These are phyloP conservation scores for Mrakia gelida DNA, from an alignment of 768 basidiomycete genomes.

Conservation along the genomic window DNA sequence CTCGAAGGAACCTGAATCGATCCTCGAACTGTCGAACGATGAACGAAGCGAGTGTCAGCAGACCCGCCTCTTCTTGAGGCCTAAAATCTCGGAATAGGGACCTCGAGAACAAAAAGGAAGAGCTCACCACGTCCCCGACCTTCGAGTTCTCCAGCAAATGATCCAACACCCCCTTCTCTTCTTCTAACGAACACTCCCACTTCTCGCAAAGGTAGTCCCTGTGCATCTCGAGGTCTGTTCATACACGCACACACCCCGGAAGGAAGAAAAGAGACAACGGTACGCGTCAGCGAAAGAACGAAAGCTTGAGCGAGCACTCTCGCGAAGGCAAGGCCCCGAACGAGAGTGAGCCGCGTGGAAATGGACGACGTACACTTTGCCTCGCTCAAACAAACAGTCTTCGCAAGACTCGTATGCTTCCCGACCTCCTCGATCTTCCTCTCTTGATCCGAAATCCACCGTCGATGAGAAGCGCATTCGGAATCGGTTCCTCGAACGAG, in stretches of 20 bases:
- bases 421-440: slow-evolving; percentile 4
- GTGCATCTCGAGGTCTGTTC: slow-evolving; percentile 23
- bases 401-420: not conserved
- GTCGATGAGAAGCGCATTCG: not conserved
- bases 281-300: not conserved
- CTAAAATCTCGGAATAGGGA: no score
- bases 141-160: slow-evolving; percentile 1
- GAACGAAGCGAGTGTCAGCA: not conserved
- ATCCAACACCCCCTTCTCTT: slow-evolving; percentile 16
- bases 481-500: slow-evolving; percentile 13
- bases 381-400: slow-evolving; percentile 15
- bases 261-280: not conserved
- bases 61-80: no score
- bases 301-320: not conserved
- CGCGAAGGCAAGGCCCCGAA: not conserved
- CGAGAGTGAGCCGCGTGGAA: no score
- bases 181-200: slow-evolving; percentile 21
- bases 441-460: not conserved
- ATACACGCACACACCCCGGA: not conserved
- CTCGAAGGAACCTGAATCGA: slow-evolving; percentile 27
- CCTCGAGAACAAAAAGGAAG: not conserved
- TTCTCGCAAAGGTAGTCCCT: slow-evolving; percentile 29
- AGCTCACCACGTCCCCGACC: slow-evolving; percentile 15
- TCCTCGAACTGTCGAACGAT: slow-evolving; percentile 20
- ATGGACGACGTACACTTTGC: slow-evolving; percentile 6